Percentiles rank a stretch among this genome's conserved stretches.
phyloP scores from a whole-genome alignment of 495 filamentous ascomycete species.

The Aspergillus affinis region DNA sequence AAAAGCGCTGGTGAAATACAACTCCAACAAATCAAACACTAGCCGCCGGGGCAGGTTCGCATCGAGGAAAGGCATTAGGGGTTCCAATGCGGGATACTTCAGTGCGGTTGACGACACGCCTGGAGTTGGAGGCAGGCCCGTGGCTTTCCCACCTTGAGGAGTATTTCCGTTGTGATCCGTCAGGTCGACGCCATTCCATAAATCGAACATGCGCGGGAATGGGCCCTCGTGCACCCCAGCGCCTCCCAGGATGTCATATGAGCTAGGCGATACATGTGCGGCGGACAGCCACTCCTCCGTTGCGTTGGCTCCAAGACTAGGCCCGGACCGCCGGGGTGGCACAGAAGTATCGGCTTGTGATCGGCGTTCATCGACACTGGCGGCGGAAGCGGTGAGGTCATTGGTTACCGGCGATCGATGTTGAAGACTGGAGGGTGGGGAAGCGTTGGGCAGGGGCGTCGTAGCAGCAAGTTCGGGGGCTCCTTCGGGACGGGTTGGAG shows the following conservation, averaged over 20 bases:
- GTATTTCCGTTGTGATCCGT: constrained; percentile 22
- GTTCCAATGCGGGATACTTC: constrained; percentile 84
- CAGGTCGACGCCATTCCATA: constrained; percentile 38
- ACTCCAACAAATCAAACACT: constrained; percentile 81
- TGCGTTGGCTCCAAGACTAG: constrained; percentile 21
- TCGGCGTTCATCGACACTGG: constrained; percentile 34
- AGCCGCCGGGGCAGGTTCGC: constrained; percentile 71
- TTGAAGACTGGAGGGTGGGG: constrained; percentile 28
- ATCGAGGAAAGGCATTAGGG: constrained; percentile 74
- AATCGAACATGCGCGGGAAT: constrained; percentile 36
- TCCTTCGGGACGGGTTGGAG: not conserved
- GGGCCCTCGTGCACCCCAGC: constrained; percentile 29
- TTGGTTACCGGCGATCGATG: constrained; percentile 37
- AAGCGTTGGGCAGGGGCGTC: constrained; percentile 28
- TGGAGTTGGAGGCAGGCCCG: constrained; percentile 19
- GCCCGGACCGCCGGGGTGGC: constrained; percentile 17
- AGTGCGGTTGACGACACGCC: constrained; percentile 34
- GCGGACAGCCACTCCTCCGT: constrained; percentile 44
- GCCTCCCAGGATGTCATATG: constrained; percentile 35
- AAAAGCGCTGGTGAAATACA: constrained; percentile 86
- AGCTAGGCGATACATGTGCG: constrained; percentile 40
- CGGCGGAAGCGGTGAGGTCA: constrained; percentile 33
- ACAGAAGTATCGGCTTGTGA: constrained; percentile 24
- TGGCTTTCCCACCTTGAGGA: constrained; percentile 18
- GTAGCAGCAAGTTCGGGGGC: constrained; percentile 11